Conservation (phyloP, 495 filamentous ascomycete genomes). For the Penicillium alfredii region DNA sequence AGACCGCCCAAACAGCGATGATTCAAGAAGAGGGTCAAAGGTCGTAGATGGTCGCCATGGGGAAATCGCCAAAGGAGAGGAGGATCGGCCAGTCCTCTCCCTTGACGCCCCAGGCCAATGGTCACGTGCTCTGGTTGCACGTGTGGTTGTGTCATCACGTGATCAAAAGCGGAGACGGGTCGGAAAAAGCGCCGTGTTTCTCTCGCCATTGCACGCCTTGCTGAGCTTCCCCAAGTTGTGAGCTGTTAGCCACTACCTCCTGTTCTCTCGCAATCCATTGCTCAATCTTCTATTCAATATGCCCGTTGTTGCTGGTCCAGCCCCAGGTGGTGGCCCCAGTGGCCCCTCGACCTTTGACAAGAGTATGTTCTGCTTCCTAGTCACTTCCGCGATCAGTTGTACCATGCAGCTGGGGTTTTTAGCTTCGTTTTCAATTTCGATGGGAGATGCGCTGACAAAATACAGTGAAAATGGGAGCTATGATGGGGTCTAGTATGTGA, state of each 20-base stretch:
- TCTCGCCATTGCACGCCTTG: neutral
- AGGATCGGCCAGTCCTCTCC: conserved; percentile 12
- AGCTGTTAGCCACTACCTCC: conserved; percentile 2
- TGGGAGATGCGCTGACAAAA: conserved; percentile 19
- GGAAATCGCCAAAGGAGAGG: conserved; percentile 22
- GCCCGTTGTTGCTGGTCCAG: conserved; percentile 61
- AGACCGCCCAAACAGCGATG: conserved; percentile 25
- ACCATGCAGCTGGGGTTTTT: no score
- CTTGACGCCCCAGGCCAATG: conserved; percentile 16
- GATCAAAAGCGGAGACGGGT: conserved; percentile 17
- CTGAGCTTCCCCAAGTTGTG: conserved; percentile 1
- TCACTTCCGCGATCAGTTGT: no score
- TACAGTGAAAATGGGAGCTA: conserved; percentile 90
- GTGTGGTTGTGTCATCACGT: conserved; percentile 15
- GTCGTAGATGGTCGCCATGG: conserved; percentile 26
- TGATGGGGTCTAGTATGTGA: conserved; percentile 93
- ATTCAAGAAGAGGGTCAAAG: conserved; percentile 20
- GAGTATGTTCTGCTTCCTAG: conserved; percentile 54
- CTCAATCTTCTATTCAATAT: conserved; percentile 37
- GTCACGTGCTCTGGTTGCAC: conserved; percentile 16
- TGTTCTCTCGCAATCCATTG: neutral
- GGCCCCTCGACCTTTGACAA: conserved; percentile 90
- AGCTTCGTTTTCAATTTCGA: neutral
- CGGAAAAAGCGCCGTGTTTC: conserved; percentile 17
- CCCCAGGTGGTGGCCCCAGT: conserved; percentile 35